phyloP scores from a whole-genome alignment of 2,329 filamentous ascomycete species.

The Leptodontidium sp. region DNA sequence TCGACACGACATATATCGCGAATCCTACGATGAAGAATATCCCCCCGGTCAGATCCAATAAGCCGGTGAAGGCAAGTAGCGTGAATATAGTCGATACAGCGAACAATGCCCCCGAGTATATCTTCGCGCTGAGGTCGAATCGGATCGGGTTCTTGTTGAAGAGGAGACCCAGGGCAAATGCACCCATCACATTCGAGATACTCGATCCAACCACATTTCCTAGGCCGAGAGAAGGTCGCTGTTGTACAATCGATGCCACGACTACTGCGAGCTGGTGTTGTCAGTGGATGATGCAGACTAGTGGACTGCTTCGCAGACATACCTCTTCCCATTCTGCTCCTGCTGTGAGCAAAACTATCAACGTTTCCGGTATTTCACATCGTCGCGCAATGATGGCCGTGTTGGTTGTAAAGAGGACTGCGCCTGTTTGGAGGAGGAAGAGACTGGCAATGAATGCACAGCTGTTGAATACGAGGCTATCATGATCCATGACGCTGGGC shows the following conservation, averaged over 20 bases:
- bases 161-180: slow-evolving; percentile 59
- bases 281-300: not conserved
- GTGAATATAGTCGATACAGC: slow-evolving; percentile 51
- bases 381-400: slow-evolving; percentile 55
- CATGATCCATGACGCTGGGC: slow-evolving; percentile 27
- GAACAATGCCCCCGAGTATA: slow-evolving; percentile 57
- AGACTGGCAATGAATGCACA: slow-evolving; percentile 53
- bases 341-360: slow-evolving; percentile 59
- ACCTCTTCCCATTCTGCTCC: slow-evolving; percentile 64
- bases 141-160: slow-evolving; percentile 46
- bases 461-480: slow-evolving; percentile 48
- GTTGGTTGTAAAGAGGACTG: slow-evolving; percentile 60
- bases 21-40: slow-evolving; percentile 53
- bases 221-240: slow-evolving; percentile 56
- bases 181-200: slow-evolving; percentile 63
- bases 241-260: slow-evolving; percentile 54
- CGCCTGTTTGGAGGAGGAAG: slow-evolving; percentile 59
- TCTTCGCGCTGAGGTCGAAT: slow-evolving; percentile 57
- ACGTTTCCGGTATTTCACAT: slow-evolving; percentile 53
- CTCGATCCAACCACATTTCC: slow-evolving; percentile 61
- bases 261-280: slow-evolving; percentile 55
- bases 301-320: not conserved
- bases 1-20: slow-evolving; percentile 53
- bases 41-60: slow-evolving; percentile 49
- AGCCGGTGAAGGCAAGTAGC: slow-evolving; percentile 43